phyloP scores from a whole-genome alignment of 805 yeast genomes.

The Lachancea fermentati region DNA sequence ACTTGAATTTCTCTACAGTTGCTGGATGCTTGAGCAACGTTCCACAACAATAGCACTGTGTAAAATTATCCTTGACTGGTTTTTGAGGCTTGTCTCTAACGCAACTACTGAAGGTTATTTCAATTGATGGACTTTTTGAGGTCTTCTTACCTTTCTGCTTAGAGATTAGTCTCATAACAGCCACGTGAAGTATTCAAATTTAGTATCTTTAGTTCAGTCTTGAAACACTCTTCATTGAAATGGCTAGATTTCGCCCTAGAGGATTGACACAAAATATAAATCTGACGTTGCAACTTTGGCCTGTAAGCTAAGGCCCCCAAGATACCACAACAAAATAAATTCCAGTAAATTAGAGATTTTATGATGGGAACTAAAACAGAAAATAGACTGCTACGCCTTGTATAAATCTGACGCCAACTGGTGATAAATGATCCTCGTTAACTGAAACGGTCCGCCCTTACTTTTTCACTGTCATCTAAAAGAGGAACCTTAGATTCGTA shows the following conservation, averaged over 20 bases:
- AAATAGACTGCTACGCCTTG: too few relatives aligned
- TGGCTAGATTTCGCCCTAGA: background rate
- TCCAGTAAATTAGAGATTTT: too few relatives aligned
- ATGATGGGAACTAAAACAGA: too few relatives aligned
- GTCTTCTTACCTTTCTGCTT: slow-evolving; percentile 1
- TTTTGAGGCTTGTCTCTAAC: background rate
- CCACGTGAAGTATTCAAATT: background rate
- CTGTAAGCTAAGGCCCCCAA: too few relatives aligned
- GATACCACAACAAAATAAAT: too few relatives aligned
- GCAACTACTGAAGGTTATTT: slow-evolving; percentile 4
- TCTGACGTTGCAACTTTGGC: background rate
- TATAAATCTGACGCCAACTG: too few relatives aligned
- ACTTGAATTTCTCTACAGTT: slow-evolving; percentile 40
- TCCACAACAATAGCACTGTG: slow-evolving; percentile 43
- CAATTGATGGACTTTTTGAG: background rate
- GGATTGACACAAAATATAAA: background rate
- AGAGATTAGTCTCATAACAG: background rate
- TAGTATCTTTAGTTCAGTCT: background rate
- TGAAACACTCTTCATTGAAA: background rate
- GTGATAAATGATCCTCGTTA: too few relatives aligned
- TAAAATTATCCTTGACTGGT: background rate
- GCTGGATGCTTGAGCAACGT: slow-evolving; percentile 37
- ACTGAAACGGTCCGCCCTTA: too few relatives aligned
- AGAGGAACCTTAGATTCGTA: too few relatives aligned
- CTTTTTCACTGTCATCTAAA: too few relatives aligned